Evolutionary conservation across 1,139 yeast species (phyloP).

Genomic region (Pichia sp.): DNA sequence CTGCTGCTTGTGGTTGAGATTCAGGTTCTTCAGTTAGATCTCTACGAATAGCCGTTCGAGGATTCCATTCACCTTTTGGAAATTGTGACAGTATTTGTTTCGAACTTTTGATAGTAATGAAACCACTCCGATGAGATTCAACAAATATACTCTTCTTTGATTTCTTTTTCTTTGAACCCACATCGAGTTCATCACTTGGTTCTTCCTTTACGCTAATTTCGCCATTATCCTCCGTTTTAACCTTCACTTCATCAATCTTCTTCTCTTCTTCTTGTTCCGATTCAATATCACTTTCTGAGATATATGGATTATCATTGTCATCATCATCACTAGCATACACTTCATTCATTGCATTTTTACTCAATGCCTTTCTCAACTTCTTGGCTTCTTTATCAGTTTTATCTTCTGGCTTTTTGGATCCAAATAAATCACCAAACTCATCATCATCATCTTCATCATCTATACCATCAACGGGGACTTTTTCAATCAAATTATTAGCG

Average conservation of each 20-base stretch:
- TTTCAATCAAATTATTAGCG: conserved; percentile 66
- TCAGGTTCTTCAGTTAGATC: conserved; percentile 4
- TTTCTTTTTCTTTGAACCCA: conserved; percentile 5
- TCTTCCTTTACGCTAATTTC: conserved; percentile 10
- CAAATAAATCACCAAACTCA: conserved; percentile 58
- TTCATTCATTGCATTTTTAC: conserved; percentile 81
- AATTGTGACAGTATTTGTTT: conserved; percentile 53
- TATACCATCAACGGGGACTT: conserved; percentile 33
- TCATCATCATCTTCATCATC: conserved; percentile 50
- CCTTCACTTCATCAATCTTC: conserved; percentile 29
- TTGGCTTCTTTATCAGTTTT: conserved; percentile 83
- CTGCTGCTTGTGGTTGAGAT: conserved; percentile 5
- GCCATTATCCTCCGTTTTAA: conserved; percentile 27
- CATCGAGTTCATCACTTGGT: conserved; percentile 4
- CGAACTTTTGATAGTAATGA: conserved; percentile 60
- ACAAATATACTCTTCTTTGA: conserved; percentile 31
- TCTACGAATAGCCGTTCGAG: conserved; percentile 43
- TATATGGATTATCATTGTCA: conserved; percentile 63
- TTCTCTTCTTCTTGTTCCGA: conserved; percentile 35
- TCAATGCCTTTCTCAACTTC: conserved; percentile 73
- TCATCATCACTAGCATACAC: conserved; percentile 86
- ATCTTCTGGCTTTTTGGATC: conserved; percentile 40
- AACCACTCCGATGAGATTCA: conserved; percentile 50
- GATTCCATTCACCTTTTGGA: conserved; percentile 82
- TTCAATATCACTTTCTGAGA: conserved; percentile 66